Base-by-base conservation (phyloP, 768 basidiomycete genomes). In the Phylloporus rhodoxanthus region DNA sequence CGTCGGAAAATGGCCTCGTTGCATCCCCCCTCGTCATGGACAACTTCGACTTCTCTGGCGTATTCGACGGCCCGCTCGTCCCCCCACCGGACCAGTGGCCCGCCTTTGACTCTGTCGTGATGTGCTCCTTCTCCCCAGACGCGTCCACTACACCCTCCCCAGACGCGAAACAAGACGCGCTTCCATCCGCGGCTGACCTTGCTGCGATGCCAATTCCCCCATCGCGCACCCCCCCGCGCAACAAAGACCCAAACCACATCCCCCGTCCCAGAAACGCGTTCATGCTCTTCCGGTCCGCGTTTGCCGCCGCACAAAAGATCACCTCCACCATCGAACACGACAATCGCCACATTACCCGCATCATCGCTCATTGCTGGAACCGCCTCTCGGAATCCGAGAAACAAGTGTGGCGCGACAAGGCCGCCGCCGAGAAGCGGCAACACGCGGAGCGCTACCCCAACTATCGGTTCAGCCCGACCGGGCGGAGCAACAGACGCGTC, bases 231-330 rank as follows among this genome's bases (percentile, higher is more conserved):
- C 55, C 63, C 1, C 51, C 65, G 6, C 63, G 66, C 3, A 67
- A 67, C 50, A 63, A 61, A 33, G 38, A 63, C 70, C 55, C 75
- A 68, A 51, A 80, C 70, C 69, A 70, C 55, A 59, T 70, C 15
- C 69, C 69, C 11, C 70, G 69, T 36, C 69, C 69, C 1, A 55
- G 70, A 3, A 75, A 73, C 54, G 73, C 72, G 34, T 73, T 75
- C 60, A 73, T 84, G 72, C 75, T 83, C 62, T 84, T 77, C 63
- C 75, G 81, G 19, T 82, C 78, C 21, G 78, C 75, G 48, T 80
- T 84, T 44, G 77, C 78, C 34, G 74, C 76, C 4, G 71, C 73
- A 7, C 72, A 76, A 36, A 78, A 75, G 52, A 72, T 80, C 51
- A 63, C 56, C 43, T 67, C 70, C n/a, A 64, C 59, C 17, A 68